Base-by-base conservation (phyloP, 73 alveolate species). In the Effrenium voratum region DNA sequence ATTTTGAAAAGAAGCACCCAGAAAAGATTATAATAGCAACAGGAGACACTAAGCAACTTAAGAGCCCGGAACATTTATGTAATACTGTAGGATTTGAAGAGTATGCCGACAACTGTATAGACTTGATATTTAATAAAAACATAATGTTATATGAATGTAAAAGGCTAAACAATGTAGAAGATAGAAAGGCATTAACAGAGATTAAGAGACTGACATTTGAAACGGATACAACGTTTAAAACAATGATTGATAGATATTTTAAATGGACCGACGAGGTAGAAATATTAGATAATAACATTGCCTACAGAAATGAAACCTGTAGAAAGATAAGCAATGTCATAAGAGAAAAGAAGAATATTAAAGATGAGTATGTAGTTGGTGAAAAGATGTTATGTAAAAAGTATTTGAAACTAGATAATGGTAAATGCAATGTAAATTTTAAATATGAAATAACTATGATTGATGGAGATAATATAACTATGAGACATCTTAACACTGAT, bases 91-190 rank as follows among this genome's bases (percentile, higher is more conserved):
- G 40, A 12, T 32, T 34, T 38, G 83, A 72, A 72, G 83, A 72
- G 41, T 72, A 72, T 34, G 49, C 49, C 24, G 49, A 72, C 52
- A 38, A 72, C 83, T 72, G 83, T 40, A 72, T n/a, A 72, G 83
- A 15, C 83, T 38, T 34, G 26, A 72, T 72, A 38, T 72, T 72
- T 72, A 72, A 72, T 34, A 34, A 72, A n/a, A 72, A 72, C 83
- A 72, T 72, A 5, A 34, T n/a, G 50, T 26, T 72, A 28, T 19
- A 28, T 19, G 24, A 19, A 55, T 55, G 68, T 55, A 55, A 55
- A 2, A 72, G 83, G 83, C 10, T 72, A 26, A 72, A 72, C 24
- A 34, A 12, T 10, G 83, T 34, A 72, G 83, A 72, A 26, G 83
- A 72, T 26, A 72, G 83, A 72, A 38, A 34, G 45, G 34, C 45